These are phyloP conservation scores for Sergeia podlipaevii DNA, from an alignment of 208 protist genomes.

Conservation along the genomic window DNA sequence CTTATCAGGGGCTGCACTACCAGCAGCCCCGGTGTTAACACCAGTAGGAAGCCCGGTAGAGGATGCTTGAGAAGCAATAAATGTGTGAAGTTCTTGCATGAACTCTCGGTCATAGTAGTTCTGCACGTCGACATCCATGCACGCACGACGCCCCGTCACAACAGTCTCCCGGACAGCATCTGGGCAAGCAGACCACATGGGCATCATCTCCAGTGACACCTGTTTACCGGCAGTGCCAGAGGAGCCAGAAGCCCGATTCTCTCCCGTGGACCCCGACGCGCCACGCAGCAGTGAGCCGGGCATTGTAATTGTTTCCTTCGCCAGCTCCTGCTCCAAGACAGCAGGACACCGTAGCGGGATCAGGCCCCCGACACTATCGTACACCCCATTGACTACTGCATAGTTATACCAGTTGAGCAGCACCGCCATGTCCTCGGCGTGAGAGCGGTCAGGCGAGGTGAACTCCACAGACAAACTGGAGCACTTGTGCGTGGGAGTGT, in stretches of 20 bases:
- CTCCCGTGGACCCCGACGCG: too few relatives aligned
- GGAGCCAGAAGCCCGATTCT: too few relatives aligned
- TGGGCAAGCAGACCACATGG: too few relatives aligned
- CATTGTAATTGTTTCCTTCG: conserved; percentile 1
- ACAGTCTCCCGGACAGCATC: too few relatives aligned
- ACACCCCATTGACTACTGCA: conserved; percentile 22
- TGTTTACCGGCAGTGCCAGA: too few relatives aligned
- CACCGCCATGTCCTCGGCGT: conserved; percentile 16
- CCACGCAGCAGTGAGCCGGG: too few relatives aligned
- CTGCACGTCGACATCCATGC: conserved; percentile 1
- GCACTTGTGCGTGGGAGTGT: conserved; percentile 41
- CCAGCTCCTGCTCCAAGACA: not conserved
- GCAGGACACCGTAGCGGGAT: conserved; percentile 18
- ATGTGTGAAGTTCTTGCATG: too few relatives aligned
- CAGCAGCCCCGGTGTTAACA: too few relatives aligned
- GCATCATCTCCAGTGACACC: too few relatives aligned
- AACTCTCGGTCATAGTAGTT: conserved; percentile 6
- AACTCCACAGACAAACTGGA: conserved; percentile 12
- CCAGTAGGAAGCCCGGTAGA: too few relatives aligned
- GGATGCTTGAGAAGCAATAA: too few relatives aligned
- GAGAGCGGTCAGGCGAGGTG: conserved; percentile 12
- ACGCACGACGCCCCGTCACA: not conserved
- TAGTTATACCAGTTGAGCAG: conserved; percentile 43
- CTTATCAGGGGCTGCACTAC: too few relatives aligned
- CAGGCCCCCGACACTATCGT: conserved; percentile 28